phyloP scores from a whole-genome alignment of 129 eudicot species.

The Ambrosia trifida region DNA sequence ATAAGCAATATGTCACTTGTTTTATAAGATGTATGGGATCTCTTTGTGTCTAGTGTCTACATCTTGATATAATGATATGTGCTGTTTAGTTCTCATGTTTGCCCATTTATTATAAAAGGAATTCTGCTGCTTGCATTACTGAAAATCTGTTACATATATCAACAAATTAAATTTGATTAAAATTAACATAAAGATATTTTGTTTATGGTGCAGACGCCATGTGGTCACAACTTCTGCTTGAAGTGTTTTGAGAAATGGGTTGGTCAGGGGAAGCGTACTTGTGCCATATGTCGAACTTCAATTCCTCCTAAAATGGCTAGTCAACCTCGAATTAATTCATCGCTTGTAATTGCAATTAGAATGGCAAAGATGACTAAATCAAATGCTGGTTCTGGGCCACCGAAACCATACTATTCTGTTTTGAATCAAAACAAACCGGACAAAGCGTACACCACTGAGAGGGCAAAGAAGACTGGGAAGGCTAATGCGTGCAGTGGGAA shows the following conservation, averaged over 20 bases:
- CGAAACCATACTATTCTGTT: constrained; percentile 49
- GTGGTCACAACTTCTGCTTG: constrained; percentile 93
- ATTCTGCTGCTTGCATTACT: not conserved
- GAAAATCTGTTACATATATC: not conserved
- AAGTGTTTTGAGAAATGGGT: constrained; percentile 94
- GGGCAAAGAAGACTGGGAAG: constrained; percentile 85
- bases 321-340: constrained; percentile 77
- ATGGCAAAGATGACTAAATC: constrained; percentile 71
- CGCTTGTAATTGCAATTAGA: constrained; percentile 71
- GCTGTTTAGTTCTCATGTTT: not conserved
- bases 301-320: constrained; percentile 73
- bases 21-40: not conserved
- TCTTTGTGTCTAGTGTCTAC: not conserved
- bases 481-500: constrained; percentile 94
- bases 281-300: constrained; percentile 63
- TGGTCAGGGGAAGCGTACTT: constrained; percentile 78
- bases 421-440: constrained; percentile 76
- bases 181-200: not conserved
- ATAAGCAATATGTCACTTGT: not conserved
- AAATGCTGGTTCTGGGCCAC: constrained; percentile 46
- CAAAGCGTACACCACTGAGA: constrained; percentile 75
- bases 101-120: not conserved
- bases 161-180: not conserved
- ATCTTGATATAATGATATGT: not conserved
- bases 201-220: constrained; percentile 69